Evolutionary conservation across 2,329 filamentous ascomycete species (phyloP).

Genomic region (Malbranchea zuffiana): DNA sequence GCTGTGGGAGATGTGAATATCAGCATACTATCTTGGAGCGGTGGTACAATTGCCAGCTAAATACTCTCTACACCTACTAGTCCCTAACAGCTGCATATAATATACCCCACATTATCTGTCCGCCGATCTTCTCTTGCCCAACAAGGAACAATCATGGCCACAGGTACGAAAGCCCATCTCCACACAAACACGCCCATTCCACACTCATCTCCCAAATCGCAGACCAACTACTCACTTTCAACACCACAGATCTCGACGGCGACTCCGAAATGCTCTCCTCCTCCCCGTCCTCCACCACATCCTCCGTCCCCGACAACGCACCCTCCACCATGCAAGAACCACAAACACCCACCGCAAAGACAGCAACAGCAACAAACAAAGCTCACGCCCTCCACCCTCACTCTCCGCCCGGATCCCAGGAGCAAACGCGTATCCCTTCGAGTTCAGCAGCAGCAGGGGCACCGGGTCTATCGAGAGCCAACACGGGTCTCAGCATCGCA

Average conservation of each 20-base stretch:
- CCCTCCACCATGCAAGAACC: constrained; percentile 1
- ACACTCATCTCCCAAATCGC: constrained; percentile 1
- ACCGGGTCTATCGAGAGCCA: no score
- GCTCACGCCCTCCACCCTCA: no score
- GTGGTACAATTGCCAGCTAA: no score
- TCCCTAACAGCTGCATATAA: no score
- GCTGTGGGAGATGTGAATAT: no score
- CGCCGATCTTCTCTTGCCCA: no score
- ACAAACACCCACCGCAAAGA: constrained; percentile 1
- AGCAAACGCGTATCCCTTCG: not conserved
- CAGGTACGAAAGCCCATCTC: not conserved
- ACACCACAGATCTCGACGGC: constrained; percentile 39
- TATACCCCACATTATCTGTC: no score
- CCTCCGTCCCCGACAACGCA: constrained; percentile 7
- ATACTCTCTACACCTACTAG: no score
- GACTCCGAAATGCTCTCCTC: constrained; percentile 48
- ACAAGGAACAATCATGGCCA: no score
- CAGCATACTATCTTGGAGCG: no score
- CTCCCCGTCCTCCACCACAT: constrained; percentile 25
- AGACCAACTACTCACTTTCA: constrained; percentile 1
- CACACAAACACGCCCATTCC: not conserved
- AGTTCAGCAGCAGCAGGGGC: no score
- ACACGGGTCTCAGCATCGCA: no score
- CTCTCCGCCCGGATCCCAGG: not conserved
- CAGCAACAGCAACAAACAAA: not conserved